Evolutionary conservation across 225 moss, liverwort and hornwort genomes (phyloP).

Genomic region (Thuidium tamariscinum): DNA sequence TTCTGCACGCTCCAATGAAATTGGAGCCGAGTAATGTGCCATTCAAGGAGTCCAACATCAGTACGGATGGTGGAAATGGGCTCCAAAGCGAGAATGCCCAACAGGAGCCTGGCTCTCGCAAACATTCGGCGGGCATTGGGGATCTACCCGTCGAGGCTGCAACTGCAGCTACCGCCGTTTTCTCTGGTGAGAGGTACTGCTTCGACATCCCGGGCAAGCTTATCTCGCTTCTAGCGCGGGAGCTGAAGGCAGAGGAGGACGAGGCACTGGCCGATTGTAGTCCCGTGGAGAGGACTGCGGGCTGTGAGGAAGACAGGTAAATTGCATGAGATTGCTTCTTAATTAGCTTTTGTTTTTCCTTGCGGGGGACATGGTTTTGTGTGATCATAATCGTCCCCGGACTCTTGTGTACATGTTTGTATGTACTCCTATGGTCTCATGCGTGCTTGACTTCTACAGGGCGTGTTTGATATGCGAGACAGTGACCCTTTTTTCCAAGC

Average conservation of each 20-base stretch:
- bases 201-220: constrained; percentile 49
- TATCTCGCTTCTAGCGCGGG: constrained; percentile 45
- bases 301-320: constrained; percentile 59
- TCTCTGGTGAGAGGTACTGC: constrained; percentile 6
- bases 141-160: background rate
- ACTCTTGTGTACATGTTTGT: background rate
- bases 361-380: background rate
- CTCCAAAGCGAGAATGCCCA: constrained; percentile 30
- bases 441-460: constrained; percentile 16
- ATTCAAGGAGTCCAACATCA: constrained; percentile 26
- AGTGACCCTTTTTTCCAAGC: constrained; percentile 50
- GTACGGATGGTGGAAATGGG: constrained; percentile 21
- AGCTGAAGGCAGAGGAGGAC: constrained; percentile 60
- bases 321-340: background rate
- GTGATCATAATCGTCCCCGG: background rate
- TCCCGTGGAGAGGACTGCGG: background rate
- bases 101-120: constrained; percentile 10
- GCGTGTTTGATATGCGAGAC: constrained; percentile 62
- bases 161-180: background rate
- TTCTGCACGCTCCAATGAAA: constrained; percentile 33
- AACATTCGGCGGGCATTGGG: background rate
- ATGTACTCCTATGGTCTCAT: background rate
- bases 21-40: constrained; percentile 7
- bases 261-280: background rate
- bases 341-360: background rate